Base-by-base conservation (phyloP, 2,329 filamentous ascomycete genomes). In the Lanzia echinophila region DNA sequence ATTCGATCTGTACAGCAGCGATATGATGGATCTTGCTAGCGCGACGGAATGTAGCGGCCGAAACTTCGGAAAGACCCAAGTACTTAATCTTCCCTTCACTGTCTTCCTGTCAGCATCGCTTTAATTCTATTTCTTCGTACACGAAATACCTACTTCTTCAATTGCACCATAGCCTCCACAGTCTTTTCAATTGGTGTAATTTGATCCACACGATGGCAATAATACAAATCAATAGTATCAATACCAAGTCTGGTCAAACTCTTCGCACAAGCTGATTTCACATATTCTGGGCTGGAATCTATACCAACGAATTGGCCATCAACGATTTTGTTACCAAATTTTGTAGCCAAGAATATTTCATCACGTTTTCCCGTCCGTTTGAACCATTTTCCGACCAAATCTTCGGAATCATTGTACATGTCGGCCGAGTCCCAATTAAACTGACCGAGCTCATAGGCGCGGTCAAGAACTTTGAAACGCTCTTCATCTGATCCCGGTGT, bases 31-130 rank as follows among this genome's bases (percentile, higher is more conserved):
- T 65, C 46, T 73, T 73, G 60, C 69, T 66, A 13, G 76, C 79
- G 5, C 79, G 74, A 13, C 77, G 75, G 34, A 83, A 69, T 0
- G 78, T 77, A 1, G 67, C 64, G 1, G 76, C 73, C 4, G 72
- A 73, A 55, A 74, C 69, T 60, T 82, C 79, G 1, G 72, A 79
- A 4, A 84, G 63, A 15, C 81, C 81, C 7, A 84, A 66, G 63
- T 81, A 69, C 53, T 74, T 76, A 64, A 83, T 78, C 64, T 82
- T 82, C 54, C 79, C 79, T 58, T 78, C 73, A 3, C 44, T 53
- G 2, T 41, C 19, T 10, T 7, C 3, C 41, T 12, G 5, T 24
- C 22, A 22, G 34, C 17, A 11, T 12, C 3, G 17, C 17, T 41
- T 70, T 32, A 45, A 28, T 32, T 24, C 17, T 13, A 20, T 28